phyloP scores from a whole-genome alignment of 768 basidiomycete genomes.

The Mycena belliarum region DNA sequence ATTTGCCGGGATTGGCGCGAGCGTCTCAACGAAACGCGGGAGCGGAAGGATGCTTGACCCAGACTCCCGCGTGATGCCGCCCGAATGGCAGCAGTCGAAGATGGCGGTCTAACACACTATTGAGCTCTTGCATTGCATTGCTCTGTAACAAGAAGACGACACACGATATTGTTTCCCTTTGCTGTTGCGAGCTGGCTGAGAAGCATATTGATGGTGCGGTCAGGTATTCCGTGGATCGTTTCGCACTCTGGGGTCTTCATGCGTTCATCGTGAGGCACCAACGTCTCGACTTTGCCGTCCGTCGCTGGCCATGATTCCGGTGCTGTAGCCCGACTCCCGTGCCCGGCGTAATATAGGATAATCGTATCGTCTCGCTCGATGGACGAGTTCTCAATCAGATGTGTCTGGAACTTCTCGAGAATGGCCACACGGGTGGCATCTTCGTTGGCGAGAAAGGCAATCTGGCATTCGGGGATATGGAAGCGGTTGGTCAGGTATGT shows the following conservation, averaged over 20 bases:
- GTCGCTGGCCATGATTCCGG: slow-evolving; percentile 6
- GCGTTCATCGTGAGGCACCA: slow-evolving; percentile 15
- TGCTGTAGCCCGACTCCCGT: slow-evolving; percentile 11
- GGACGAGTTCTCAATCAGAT: slow-evolving; percentile 7
- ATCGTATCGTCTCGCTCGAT: slow-evolving; percentile 12
- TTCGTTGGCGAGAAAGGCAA: slow-evolving; percentile 4
- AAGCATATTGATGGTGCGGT: slow-evolving; percentile 13
- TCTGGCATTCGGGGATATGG: slow-evolving; percentile 15
- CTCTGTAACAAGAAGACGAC: background rate
- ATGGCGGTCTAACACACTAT: slow-evolving; percentile 13
- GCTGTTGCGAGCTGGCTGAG: slow-evolving; percentile 11
- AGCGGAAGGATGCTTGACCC: background rate
- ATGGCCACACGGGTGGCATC: slow-evolving; percentile 9
- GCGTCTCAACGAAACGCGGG: slow-evolving; percentile 9
- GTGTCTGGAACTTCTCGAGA: slow-evolving; percentile 2
- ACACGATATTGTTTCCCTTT: slow-evolving; percentile 19
- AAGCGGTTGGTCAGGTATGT: slow-evolving; percentile 6
- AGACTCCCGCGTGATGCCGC: background rate
- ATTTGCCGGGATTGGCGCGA: slow-evolving; percentile 3
- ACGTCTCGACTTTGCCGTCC: slow-evolving; percentile 11
- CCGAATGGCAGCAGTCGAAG: slow-evolving; percentile 18
- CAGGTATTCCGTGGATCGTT: slow-evolving; percentile 16
- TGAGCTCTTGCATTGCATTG: background rate
- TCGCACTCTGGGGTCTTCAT: background rate
- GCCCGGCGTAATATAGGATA: slow-evolving; percentile 16